Evolutionary conservation across 225 moss, liverwort and hornwort species (phyloP), one percentile per base, ranked within the genome.

Genomic region (Physcomitrium patens): DNA sequence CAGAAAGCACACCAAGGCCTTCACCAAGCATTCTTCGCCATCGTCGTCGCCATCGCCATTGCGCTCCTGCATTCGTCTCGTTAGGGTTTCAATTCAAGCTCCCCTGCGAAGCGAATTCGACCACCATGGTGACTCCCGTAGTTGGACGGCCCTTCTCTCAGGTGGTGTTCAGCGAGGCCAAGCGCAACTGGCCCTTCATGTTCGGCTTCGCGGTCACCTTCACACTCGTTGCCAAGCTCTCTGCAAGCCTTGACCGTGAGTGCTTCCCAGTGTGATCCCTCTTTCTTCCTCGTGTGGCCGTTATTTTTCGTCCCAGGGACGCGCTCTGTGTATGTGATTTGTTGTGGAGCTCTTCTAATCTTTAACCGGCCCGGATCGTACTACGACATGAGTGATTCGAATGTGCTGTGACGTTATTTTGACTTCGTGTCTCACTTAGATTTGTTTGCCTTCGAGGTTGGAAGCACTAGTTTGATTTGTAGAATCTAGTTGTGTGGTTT

Each of bases 171-270:
- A 44, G 68, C 26, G 90, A 92, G 74, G 87, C 81, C 75, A 90
- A 88, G 86, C 84, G 90, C 49, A 88, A 90, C 70, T 90, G 88
- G 90, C 92, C 92, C 46, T 92, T 92, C 81, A 16, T 90, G 15
- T 8, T 78, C 6, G 92, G 92, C 58, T 88, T 90, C 65, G 88
- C 28, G 18, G 45, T 78, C 67, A 86, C 83, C 61, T 0, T 90
- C 18, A 4, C 49, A 16, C 24, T 74, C 24, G 41, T 92, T 8
- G 4, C 69, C 49, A 92, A 88, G 82, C 82, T 92, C 45, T 76
- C 84, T 44, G 50, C 83, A 3, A 69, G 79, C 41, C 88, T 92
- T 17, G 88, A 92, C 48, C 88, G 83, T 89, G 20, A 72, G 80
- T 73, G 23, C 41, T 63, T 41, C 67, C 26, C 14, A 46, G 26